These are phyloP conservation scores for Talaromyces wortmannii DNA, from an alignment of 495 filamentous ascomycete species.

Conservation along the genomic window DNA sequence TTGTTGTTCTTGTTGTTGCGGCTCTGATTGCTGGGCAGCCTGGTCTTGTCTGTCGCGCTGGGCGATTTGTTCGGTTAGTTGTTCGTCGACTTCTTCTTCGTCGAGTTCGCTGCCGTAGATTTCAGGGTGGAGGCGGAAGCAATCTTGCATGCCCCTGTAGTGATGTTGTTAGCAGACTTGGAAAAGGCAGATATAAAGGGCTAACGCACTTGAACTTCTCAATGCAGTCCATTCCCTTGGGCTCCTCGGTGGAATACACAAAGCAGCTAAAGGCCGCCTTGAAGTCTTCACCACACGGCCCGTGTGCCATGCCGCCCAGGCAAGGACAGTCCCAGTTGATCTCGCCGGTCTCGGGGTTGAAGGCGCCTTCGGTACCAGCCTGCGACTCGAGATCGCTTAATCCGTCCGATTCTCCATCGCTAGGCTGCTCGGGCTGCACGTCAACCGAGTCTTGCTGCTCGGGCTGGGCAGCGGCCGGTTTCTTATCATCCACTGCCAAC, in stretches of 20 bases:
- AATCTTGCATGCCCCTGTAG: slow-evolving; percentile 85
- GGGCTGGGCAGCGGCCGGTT: not conserved
- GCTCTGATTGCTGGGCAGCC: not conserved
- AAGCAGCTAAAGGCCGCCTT: slow-evolving; percentile 95
- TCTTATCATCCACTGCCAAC: not conserved
- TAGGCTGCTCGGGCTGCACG: not conserved
- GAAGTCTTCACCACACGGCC: slow-evolving; percentile 94
- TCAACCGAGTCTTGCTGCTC: not conserved
- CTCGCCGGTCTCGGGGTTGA: slow-evolving; percentile 97
- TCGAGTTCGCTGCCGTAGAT: slow-evolving; percentile 87
- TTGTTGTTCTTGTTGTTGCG: slow-evolving; percentile 4
- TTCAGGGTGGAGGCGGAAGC: slow-evolving; percentile 87
- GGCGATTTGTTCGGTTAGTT: slow-evolving; percentile 7
- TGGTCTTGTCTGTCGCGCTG: slow-evolving; percentile 7
- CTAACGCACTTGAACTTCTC: slow-evolving; percentile 86
- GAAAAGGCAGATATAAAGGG: not conserved
- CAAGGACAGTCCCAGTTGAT: slow-evolving; percentile 99
- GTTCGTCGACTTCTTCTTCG: slow-evolving; percentile 60
- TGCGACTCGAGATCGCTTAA: slow-evolving; percentile 66
- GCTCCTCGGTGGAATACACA: slow-evolving; percentile 85
- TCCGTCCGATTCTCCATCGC: not conserved
- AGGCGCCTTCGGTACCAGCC: slow-evolving; percentile 79
- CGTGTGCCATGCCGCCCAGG: slow-evolving; percentile 93
- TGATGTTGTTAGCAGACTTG: slow-evolving; percentile 3
- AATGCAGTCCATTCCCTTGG: slow-evolving; percentile 98